A percentile compares a stretch with the other conserved stretches of the same genome.
Evolutionary conservation across 495 filamentous ascomycete genomes (phyloP).

Genomic region (Tuber microsphaerosporum): DNA sequence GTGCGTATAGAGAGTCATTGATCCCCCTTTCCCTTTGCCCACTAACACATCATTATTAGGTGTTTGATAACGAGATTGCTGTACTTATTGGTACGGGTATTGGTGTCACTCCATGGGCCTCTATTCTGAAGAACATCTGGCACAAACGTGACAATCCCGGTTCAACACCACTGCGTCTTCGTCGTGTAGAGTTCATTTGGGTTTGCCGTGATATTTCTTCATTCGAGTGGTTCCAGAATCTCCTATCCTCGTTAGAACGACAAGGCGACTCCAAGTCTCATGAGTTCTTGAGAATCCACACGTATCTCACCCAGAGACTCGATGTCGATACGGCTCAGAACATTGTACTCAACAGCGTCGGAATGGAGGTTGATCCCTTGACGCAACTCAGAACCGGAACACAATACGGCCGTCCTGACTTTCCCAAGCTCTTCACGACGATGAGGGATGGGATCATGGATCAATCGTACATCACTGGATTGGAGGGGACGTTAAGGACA

Average conservation of each 20-base stretch:
- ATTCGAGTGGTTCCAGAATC: constrained; percentile 97
- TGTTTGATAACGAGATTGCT: constrained; percentile 97
- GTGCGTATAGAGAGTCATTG: constrained; percentile 58
- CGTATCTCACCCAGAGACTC: constrained; percentile 88
- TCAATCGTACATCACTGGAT: constrained; percentile 72
- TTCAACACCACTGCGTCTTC: constrained; percentile 76
- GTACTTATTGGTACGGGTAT: constrained; percentile 96
- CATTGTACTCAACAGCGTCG: constrained; percentile 92
- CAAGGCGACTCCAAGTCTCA: constrained; percentile 63
- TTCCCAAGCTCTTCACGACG: constrained; percentile 66
- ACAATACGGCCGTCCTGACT: constrained; percentile 94
- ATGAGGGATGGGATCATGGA: constrained; percentile 85
- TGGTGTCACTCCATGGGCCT: constrained; percentile 94
- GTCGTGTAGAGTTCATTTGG: constrained; percentile 98
- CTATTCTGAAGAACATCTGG: constrained; percentile 98
- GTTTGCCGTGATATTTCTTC: constrained; percentile 92
- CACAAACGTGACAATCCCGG: constrained; percentile 64
- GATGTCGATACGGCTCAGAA: constrained; percentile 89
- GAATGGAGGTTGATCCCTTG: constrained; percentile 75
- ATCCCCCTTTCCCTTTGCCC: constrained; percentile 80
- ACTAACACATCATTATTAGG: constrained; percentile 80
- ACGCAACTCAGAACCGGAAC: constrained; percentile 84
- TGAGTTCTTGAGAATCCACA: constrained; percentile 96
- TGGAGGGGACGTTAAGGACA: constrained; percentile 65
- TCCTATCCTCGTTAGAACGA: constrained; percentile 82